Conservation (phyloP, 1,284 basidiomycete genomes). For the Puccinia novopanici region DNA sequence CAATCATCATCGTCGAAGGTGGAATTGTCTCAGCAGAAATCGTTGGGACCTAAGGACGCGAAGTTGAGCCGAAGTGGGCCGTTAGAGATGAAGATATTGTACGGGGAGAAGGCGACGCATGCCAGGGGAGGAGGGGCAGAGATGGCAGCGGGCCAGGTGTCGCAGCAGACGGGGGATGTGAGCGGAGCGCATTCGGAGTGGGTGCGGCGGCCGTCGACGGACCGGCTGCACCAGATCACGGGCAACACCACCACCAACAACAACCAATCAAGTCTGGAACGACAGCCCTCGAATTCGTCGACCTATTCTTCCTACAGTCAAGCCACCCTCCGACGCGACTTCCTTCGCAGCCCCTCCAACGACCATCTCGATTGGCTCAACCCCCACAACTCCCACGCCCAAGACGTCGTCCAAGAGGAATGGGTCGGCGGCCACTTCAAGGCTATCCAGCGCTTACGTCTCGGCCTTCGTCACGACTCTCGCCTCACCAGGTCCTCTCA, state of each 20-base stretch:
- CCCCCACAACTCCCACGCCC: background rate
- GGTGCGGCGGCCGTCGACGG: background rate
- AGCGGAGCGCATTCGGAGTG: background rate
- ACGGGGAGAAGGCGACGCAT: background rate
- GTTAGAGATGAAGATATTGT: background rate
- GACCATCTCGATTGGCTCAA: background rate
- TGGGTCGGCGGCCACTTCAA: constrained; percentile 18
- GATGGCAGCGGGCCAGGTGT: background rate
- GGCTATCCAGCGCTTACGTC: constrained; percentile 1
- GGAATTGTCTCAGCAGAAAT: background rate
- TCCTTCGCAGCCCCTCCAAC: background rate
- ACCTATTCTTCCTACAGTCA: constrained; percentile 7
- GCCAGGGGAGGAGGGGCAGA: background rate
- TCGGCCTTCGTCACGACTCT: background rate
- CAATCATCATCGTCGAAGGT: background rate
- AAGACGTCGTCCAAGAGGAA: constrained; percentile 7
- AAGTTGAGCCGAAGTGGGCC: background rate
- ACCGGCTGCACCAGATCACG: no score
- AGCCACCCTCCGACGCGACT: background rate
- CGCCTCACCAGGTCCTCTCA: background rate
- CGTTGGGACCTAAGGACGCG: background rate
- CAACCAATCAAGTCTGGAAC: background rate
- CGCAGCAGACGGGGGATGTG: background rate
- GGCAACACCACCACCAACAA: background rate
- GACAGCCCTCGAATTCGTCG: background rate